These are phyloP conservation scores for Meripilus lineatus DNA, from an alignment of 1,284 basidiomycete genomes.

Conservation along the genomic window DNA sequence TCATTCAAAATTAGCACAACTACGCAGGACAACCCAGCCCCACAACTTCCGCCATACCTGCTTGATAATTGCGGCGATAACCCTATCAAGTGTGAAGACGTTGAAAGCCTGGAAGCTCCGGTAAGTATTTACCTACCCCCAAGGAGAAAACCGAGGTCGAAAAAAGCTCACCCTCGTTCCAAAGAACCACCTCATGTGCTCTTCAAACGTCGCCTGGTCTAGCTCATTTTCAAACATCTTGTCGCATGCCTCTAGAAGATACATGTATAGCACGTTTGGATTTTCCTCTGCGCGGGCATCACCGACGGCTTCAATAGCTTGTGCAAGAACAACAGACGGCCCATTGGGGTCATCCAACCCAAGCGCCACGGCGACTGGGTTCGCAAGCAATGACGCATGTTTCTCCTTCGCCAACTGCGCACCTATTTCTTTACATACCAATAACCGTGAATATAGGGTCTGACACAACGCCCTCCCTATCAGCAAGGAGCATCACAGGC, in stretches of 20 bases:
- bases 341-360: constrained; percentile 77
- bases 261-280: constrained; percentile 75
- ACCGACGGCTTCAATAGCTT: constrained; percentile 54
- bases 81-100: constrained; percentile 89
- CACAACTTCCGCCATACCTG: constrained; percentile 54
- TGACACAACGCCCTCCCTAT: constrained; percentile 35
- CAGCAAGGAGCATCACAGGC: constrained; percentile 1
- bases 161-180: constrained; percentile 72
- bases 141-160: constrained; percentile 1
- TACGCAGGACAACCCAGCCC: constrained; percentile 12
- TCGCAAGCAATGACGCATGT: constrained; percentile 55
- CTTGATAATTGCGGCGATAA: constrained; percentile 84
- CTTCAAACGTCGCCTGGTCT: constrained; percentile 88
- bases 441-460: constrained; percentile 87
- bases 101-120: constrained; percentile 61
- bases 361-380: constrained; percentile 68
- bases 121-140: not conserved
- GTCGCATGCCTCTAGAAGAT: constrained; percentile 89
- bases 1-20: not conserved
- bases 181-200: constrained; percentile 96
- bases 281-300: constrained; percentile 28
- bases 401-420: constrained; percentile 57
- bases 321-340: constrained; percentile 58
- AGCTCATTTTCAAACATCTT: constrained; percentile 92
- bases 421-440: constrained; percentile 82